These are phyloP conservation scores for Carex pumila DNA, from an alignment of 176 grass and related monocot genomes.

Conservation along the genomic window DNA sequence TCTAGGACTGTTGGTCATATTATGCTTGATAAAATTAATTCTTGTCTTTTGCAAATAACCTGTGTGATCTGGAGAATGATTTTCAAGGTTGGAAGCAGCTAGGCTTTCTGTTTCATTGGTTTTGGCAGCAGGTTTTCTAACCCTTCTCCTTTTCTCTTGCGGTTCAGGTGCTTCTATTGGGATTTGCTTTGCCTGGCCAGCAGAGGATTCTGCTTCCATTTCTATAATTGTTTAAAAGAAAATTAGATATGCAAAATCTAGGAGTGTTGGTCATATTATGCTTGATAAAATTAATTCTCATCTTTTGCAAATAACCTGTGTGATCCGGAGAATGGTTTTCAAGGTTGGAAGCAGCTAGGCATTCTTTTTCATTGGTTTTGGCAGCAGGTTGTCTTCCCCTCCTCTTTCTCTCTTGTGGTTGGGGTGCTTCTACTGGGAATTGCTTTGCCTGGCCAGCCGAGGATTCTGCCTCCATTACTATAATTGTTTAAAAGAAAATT, in stretches of 20 bases:
- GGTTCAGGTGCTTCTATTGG: slow-evolving; percentile 4
- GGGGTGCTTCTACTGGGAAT: neutral
- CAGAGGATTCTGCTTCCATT: slow-evolving; percentile 31
- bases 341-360: slow-evolving; percentile 32
- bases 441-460: slow-evolving; percentile 23
- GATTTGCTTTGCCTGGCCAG: slow-evolving; percentile 24
- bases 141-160: slow-evolving; percentile 34
- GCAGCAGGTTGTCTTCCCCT: slow-evolving; percentile 39
- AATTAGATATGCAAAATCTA: slow-evolving; percentile 16
- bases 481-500: slow-evolving; percentile 21
- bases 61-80: neutral
- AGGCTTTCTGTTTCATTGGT: slow-evolving; percentile 24
- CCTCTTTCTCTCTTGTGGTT: slow-evolving; percentile 26
- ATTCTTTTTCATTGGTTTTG: slow-evolving; percentile 30
- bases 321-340: neutral
- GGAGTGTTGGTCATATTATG: neutral
- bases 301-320: neutral
- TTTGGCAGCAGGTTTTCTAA: slow-evolving; percentile 21
- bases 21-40: slow-evolving; percentile 16
- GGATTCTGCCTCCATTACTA: slow-evolving; percentile 24
- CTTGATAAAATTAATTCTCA: neutral
- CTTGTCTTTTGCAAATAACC: neutral
- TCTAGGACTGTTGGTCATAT: neutral
- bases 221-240: slow-evolving; percentile 26
- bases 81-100: slow-evolving; percentile 25